Conservation (phyloP, 139 green algal species). For the Nannochloris sp. region DNA sequence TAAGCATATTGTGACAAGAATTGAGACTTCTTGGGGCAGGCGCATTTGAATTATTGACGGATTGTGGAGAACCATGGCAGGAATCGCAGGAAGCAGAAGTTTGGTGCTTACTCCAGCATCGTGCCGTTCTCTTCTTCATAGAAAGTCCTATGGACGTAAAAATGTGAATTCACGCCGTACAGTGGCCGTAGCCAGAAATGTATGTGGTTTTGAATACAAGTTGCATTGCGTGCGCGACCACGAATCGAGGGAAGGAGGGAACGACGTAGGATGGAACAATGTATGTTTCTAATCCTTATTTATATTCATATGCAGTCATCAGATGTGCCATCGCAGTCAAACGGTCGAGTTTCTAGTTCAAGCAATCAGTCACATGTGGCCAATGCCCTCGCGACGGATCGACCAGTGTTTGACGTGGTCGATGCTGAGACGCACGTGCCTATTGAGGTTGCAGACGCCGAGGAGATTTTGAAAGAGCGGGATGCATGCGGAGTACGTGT, state of each 20-base stretch:
- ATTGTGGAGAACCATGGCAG: no score
- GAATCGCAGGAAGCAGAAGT: background rate
- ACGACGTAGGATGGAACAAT: no score
- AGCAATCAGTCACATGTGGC: background rate
- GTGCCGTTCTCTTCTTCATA: background rate
- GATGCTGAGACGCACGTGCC: background rate
- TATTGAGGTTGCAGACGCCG: constrained; percentile 58
- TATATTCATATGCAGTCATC: no score
- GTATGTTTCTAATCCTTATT: no score
- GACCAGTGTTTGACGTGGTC: background rate
- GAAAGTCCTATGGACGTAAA: background rate
- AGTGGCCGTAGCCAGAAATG: no score
- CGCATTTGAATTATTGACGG: no score
- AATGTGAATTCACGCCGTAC: background rate
- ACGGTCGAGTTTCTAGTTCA: background rate
- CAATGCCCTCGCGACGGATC: background rate
- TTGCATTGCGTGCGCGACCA: background rate
- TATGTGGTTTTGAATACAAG: no score
- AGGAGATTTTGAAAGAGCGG: constrained; percentile 85
- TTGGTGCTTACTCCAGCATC: background rate
- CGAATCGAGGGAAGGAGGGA: no score
- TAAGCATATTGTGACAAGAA: no score
- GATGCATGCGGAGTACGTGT: constrained; percentile 88
- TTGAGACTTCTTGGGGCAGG: no score
- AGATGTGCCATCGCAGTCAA: no score